These are phyloP conservation scores for Rubroshorea leprosula DNA, from an alignment of 345 rosid genomes.

Conservation along the genomic window DNA sequence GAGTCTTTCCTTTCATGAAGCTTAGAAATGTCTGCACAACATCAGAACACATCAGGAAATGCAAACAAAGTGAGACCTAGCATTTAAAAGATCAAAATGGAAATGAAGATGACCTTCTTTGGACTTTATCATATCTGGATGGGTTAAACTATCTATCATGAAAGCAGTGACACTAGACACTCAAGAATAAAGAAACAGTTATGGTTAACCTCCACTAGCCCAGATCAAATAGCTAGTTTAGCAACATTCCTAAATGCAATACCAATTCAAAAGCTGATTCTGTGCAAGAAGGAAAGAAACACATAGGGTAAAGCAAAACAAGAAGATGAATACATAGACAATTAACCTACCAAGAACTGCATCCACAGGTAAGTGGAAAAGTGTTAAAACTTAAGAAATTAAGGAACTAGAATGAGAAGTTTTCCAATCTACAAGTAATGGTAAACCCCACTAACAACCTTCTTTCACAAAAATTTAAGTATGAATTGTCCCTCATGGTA, in stretches of 20 bases:
- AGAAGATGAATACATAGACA: no score
- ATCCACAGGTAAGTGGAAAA: no score
- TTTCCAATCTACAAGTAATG: no score
- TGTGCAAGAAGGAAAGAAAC: not conserved
- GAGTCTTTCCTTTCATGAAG: constrained; percentile 57
- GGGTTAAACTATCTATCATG: not conserved
- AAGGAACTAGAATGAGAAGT: no score
- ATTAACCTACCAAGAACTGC: no score
- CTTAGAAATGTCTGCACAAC: constrained; percentile 42
- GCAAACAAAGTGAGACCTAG: not conserved
- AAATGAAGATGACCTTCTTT: not conserved
- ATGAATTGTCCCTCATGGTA: no score
- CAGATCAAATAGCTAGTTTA: not conserved
- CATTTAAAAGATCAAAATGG: constrained; percentile 3
- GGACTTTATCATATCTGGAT: not conserved
- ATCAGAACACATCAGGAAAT: constrained; percentile 1
- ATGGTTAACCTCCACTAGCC: no score
- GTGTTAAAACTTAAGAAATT: no score
- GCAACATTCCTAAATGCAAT: not conserved
- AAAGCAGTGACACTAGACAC: not conserved
- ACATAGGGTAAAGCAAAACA: not conserved
- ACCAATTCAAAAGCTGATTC: not conserved
- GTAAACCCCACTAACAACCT: no score
- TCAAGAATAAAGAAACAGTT: no score
- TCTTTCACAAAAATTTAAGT: no score